phyloP scores from a whole-genome alignment of 106 monocot species.

The Triglochin maritima region DNA sequence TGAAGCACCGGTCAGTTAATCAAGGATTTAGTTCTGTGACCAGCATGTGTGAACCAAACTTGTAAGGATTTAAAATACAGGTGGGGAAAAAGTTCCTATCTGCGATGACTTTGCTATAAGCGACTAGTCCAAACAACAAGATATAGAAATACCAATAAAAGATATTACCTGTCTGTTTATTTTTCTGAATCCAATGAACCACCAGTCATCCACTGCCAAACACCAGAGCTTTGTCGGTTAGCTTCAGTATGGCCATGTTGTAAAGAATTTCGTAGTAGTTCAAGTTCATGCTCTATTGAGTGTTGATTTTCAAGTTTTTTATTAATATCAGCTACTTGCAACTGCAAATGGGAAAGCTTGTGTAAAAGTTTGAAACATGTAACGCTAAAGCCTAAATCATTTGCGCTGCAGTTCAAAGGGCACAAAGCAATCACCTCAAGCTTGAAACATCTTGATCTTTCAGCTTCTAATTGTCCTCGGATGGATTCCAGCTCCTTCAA shows the following conservation, averaged over 20 bases:
- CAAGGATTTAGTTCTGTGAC: too few relatives aligned
- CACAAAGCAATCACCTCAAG: constrained; percentile 41
- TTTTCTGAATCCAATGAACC: neutral
- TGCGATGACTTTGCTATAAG: too few relatives aligned
- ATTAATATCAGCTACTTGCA: constrained; percentile 53
- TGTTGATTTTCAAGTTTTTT: constrained; percentile 38
- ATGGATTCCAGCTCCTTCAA: constrained; percentile 77
- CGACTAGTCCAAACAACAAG: too few relatives aligned
- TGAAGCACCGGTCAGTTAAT: too few relatives aligned
- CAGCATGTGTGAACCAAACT: too few relatives aligned
- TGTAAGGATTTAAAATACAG: too few relatives aligned
- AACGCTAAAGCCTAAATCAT: neutral
- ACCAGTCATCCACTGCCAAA: constrained; percentile 72
- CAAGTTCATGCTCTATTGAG: constrained; percentile 58
- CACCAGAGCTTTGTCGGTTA: constrained; percentile 49
- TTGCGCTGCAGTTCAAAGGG: neutral
- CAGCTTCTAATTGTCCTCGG: constrained; percentile 56
- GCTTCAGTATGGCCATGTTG: constrained; percentile 13
- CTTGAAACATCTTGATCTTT: constrained; percentile 77
- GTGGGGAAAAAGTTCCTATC: too few relatives aligned
- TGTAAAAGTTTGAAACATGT: neutral
- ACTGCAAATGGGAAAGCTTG: constrained; percentile 22
- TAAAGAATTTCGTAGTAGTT: constrained; percentile 31
- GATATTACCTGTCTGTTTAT: too few relatives aligned
- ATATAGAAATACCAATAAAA: too few relatives aligned